Evolutionary conservation across 768 basidiomycete species (phyloP).

Genomic region (Collybia mongolica): DNA sequence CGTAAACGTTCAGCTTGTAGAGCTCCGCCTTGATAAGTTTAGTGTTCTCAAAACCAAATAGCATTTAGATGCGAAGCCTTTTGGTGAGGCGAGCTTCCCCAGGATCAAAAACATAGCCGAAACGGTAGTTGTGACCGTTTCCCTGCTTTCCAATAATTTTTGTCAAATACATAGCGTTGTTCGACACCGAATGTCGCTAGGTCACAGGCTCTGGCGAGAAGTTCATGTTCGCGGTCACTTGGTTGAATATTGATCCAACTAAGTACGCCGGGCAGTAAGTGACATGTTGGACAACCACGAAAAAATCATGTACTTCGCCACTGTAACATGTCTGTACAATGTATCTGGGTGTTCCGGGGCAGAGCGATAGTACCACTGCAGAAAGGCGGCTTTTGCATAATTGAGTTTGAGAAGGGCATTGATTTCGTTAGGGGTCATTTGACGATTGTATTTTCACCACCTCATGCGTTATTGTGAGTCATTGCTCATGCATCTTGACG

Average conservation of each 20-base stretch:
- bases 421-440: too few relatives aligned
- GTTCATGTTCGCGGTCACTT: constrained; percentile 11
- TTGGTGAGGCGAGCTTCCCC: too few relatives aligned
- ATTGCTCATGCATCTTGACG: too few relatives aligned
- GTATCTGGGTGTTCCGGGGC: not conserved
- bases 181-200: constrained; percentile 39
- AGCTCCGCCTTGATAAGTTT: too few relatives aligned
- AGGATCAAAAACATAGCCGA: constrained; percentile 28
- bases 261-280: not conserved
- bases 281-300: not conserved
- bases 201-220: constrained; percentile 31
- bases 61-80: too few relatives aligned
- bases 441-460: too few relatives aligned
- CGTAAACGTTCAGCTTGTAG: too few relatives aligned
- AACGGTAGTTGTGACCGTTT: constrained; percentile 41
- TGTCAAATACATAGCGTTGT: constrained; percentile 37
- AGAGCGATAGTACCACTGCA: constrained; percentile 5
- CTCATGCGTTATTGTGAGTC: too few relatives aligned
- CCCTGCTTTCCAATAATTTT: constrained; percentile 43
- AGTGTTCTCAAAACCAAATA: too few relatives aligned
- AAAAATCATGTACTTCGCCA: not conserved
- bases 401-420: not conserved
- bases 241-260: constrained; percentile 10
- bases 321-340: constrained; percentile 2
- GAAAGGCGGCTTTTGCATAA: constrained; percentile 8